Evolutionary conservation across 2,329 filamentous ascomycete species (phyloP), one percentile per base, ranked within the genome.

Genomic region (Acrodontium crateriforme): DNA sequence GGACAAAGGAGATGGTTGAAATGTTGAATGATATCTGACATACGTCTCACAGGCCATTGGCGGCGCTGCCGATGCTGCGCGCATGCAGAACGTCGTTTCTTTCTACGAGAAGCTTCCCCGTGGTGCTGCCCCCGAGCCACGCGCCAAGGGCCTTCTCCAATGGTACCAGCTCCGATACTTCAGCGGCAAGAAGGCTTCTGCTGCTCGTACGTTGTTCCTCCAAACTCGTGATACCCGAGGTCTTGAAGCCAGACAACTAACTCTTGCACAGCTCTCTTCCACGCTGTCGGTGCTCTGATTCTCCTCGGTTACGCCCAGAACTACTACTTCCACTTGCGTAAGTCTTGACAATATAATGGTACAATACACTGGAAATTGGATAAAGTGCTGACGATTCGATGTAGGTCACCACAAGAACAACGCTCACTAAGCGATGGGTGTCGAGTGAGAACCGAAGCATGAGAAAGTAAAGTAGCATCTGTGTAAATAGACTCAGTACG

Each of bases 371-470:
- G 17, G 24, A 19, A 37, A 9, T 16, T 9, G 16, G 18, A 32
- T 39, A 28, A 29, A 15, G 3, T 32, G 31, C 37, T 49, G 40
- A 54, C 39, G 20, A 12, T 41, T 17, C n/a, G 44, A 30, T 24
- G 35, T 47, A 98, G 89, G 89, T 52, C 87, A 98, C 74, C 87
- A 95, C 80, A 98, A 98, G 81, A 95, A 98, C 79, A 91, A 98
- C 63, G 81, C 83, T 50, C 89, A 98, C 71, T 98, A 91, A n/a
- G n/a, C n/a, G n/a, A n/a, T n/a, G n/a, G n/a, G n/a, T n/a, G n/a
- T n/a, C n/a, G n/a, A n/a, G n/a, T n/a, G n/a, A n/a, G n/a, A n/a
- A n/a, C n/a, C n/a, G n/a, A n/a, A n/a, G n/a, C n/a, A n/a, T n/a
- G n/a, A n/a, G n/a, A n/a, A n/a, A n/a, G n/a, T n/a, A n/a, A n/a